Percentiles rank a stretch among this genome's conserved stretches.
Evolutionary conservation across 176 grass and related monocot genomes (phyloP).

Genomic region (Hyparrhenia diplandra): DNA sequence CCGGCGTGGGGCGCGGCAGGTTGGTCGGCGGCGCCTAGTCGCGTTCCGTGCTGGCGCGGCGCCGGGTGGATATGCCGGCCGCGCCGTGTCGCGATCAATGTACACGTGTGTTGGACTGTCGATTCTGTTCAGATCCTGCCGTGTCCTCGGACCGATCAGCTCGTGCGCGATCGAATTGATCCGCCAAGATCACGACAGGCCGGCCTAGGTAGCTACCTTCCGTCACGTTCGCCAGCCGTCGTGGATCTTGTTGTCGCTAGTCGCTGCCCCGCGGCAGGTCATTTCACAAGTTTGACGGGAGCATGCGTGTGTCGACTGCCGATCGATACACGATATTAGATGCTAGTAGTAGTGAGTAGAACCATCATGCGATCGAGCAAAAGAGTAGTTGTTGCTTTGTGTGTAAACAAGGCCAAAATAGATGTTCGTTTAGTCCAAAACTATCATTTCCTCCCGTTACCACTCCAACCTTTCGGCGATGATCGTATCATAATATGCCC

Average conservation of each 20-base stretch:
- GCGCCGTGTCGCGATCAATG: constrained; percentile 20
- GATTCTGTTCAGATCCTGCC: neutral
- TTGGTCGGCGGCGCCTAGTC: neutral
- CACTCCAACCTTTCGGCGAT: neutral
- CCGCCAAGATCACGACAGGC: neutral
- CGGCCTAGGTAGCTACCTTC: neutral
- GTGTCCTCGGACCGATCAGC: neutral
- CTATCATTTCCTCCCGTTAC: neutral
- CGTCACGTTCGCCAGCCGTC: neutral
- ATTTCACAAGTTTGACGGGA: constrained; percentile 32
- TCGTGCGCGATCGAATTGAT: neutral
- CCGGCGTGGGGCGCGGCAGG: too few species aligned
- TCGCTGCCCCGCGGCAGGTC: constrained; percentile 30
- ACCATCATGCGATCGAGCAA: neutral
- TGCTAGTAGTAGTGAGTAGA: neutral
- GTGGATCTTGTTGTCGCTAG: constrained; percentile 20
- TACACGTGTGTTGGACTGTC: neutral
- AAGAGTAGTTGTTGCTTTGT: neutral
- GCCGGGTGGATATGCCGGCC: neutral
- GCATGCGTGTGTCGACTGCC: constrained; percentile 29
- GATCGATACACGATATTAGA: neutral
- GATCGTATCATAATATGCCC: neutral
- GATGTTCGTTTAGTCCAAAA: neutral
- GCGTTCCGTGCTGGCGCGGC: neutral
- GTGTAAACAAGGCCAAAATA: neutral